A percentile compares a stretch with the other conserved stretches of the same genome.
These are phyloP conservation scores for Chaetomiaceae sp. DNA, from an alignment of 2,329 filamentous ascomycete species.

Conservation along the genomic window DNA sequence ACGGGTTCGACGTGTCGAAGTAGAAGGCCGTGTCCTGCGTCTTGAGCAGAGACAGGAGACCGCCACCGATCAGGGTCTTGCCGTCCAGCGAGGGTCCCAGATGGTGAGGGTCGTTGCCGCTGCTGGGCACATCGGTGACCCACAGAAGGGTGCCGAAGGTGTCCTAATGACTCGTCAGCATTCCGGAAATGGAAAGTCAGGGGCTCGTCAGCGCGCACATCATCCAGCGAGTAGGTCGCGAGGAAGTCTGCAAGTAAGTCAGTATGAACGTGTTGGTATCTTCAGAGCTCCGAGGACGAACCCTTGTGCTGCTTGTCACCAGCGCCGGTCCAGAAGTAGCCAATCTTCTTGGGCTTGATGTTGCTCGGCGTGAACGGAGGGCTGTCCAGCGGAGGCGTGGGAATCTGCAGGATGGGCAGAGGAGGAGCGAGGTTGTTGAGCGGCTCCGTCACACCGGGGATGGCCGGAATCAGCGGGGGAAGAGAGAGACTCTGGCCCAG, in stretches of 20 bases:
- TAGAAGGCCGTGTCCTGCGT: slow-evolving; percentile 57
- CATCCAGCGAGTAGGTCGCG: slow-evolving; percentile 52
- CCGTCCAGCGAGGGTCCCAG: slow-evolving; percentile 48
- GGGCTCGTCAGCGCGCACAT: slow-evolving; percentile 3
- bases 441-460: slow-evolving; percentile 51
- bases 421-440: slow-evolving; percentile 45
- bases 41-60: slow-evolving; percentile 53
- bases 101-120: slow-evolving; percentile 57
- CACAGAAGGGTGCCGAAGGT: slow-evolving; percentile 55
- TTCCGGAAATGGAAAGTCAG: background rate
- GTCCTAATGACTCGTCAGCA: slow-evolving; percentile 32
- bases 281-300: too few relatives aligned
- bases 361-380: slow-evolving; percentile 46
- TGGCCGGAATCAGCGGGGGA: slow-evolving; percentile 51
- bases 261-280: too few relatives aligned
- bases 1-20: slow-evolving; percentile 54
- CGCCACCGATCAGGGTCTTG: slow-evolving; percentile 52
- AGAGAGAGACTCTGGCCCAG: too few relatives aligned
- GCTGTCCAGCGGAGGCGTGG: slow-evolving; percentile 51
- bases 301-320: slow-evolving; percentile 54
- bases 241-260: too few relatives aligned
- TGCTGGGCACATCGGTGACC: slow-evolving; percentile 52
- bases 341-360: slow-evolving; percentile 60
- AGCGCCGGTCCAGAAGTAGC: slow-evolving; percentile 57
- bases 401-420: slow-evolving; percentile 52